These are phyloP conservation scores for Fabrea salina DNA, from an alignment of 169 alveolate species.

Conservation along the genomic window DNA sequence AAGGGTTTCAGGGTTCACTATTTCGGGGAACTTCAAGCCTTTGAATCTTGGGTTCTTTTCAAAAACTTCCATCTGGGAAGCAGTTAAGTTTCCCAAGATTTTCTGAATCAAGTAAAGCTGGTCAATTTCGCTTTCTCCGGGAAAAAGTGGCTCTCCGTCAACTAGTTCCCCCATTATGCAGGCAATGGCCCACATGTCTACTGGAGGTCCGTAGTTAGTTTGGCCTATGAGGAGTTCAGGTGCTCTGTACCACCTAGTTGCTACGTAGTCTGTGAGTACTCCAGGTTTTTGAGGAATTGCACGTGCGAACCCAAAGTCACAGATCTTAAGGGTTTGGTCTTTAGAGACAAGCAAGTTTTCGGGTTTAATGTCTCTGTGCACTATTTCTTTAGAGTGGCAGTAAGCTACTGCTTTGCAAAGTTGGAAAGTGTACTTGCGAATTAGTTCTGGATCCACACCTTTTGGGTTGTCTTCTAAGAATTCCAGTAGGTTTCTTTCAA, in stretches of 20 bases:
- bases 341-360: slow-evolving; percentile 81
- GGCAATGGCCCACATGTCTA: slow-evolving; percentile 92
- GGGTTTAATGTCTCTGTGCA: slow-evolving; percentile 93
- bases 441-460: slow-evolving; percentile 81
- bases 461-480: slow-evolving; percentile 84
- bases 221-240: slow-evolving; percentile 82
- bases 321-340: slow-evolving; percentile 67
- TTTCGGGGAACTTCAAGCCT: slow-evolving; percentile 76
- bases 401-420: slow-evolving; percentile 84
- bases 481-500: slow-evolving; percentile 87
- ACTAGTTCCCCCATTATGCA: slow-evolving; percentile 92
- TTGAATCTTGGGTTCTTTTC: slow-evolving; percentile 75
- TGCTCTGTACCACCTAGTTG: slow-evolving; percentile 90
- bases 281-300: slow-evolving; percentile 60
- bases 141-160: slow-evolving; percentile 93
- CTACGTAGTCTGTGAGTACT: slow-evolving; percentile 84
- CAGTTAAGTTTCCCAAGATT: slow-evolving; percentile 77
- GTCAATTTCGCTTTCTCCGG: slow-evolving; percentile 92
- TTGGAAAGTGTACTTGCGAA: slow-evolving; percentile 84
- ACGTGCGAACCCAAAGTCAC: slow-evolving; percentile 94
- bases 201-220: slow-evolving; percentile 80
- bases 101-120: slow-evolving; percentile 78
- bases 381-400: slow-evolving; percentile 83
- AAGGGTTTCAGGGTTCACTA: slow-evolving; percentile 72
- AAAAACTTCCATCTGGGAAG: slow-evolving; percentile 64